Percentiles rank a stretch among this genome's conserved stretches.
phyloP scores from a whole-genome alignment of 768 basidiomycete genomes.

The Neoboletus subvelutipes region DNA sequence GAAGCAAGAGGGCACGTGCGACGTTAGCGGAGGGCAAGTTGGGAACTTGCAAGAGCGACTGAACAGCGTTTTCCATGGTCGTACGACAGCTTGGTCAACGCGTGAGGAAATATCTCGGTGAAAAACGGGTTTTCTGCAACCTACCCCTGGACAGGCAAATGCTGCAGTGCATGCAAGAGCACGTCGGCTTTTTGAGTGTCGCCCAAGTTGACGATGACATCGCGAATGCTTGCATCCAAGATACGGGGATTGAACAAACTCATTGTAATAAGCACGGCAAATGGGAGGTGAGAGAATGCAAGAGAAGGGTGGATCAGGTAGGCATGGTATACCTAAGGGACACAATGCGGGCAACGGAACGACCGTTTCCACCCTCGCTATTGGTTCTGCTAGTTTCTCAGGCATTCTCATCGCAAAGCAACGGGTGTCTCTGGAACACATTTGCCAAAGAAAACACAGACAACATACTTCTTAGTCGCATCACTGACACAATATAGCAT shows the following conservation, averaged over 20 bases:
- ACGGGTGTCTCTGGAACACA: background rate
- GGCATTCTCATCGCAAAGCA: slow-evolving; percentile 4
- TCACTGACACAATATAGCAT: background rate
- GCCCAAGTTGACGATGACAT: slow-evolving; percentile 55
- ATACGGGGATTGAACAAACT: slow-evolving; percentile 75
- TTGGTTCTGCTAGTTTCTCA: slow-evolving; percentile 11
- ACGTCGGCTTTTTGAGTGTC: slow-evolving; percentile 70
- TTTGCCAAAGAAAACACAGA: background rate
- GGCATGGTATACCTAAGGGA: slow-evolving; percentile 6
- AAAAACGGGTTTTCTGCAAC: slow-evolving; percentile 19
- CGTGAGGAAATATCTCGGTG: slow-evolving; percentile 6
- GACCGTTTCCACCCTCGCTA: slow-evolving; percentile 9
- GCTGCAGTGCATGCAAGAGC: slow-evolving; percentile 78
- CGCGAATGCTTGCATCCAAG: slow-evolving; percentile 72
- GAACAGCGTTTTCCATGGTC: slow-evolving; percentile 71
- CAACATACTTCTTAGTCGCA: background rate
- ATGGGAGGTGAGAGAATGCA: background rate
- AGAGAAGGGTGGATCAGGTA: background rate
- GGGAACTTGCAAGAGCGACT: slow-evolving; percentile 62
- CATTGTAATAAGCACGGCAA: slow-evolving; percentile 35
- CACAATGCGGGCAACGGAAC: slow-evolving; percentile 19
- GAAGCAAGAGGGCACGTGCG: slow-evolving; percentile 61
- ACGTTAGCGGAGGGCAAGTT: slow-evolving; percentile 50
- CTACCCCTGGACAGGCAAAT: slow-evolving; percentile 70
- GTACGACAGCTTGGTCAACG: slow-evolving; percentile 44